phyloP scores from a whole-genome alignment of 495 filamentous ascomycete species.

The Trichoderma erinaceum region DNA sequence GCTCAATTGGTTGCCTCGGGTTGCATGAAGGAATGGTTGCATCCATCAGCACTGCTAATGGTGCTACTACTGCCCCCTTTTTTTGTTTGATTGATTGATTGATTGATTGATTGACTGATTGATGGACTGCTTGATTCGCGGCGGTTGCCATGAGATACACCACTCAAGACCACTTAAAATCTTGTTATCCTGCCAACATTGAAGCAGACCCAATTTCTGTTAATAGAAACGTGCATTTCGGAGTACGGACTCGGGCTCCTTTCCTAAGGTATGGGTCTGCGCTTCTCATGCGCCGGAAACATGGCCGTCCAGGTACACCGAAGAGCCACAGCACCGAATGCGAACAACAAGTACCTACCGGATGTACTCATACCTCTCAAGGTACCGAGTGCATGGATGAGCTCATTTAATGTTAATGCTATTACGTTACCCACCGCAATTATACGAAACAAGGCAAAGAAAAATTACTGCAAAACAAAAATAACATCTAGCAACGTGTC shows the following conservation, averaged over 20 bases:
- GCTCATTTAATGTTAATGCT: too few species aligned
- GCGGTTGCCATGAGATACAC: too few species aligned
- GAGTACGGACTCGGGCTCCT: not conserved
- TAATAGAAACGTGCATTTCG: too few species aligned
- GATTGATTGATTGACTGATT: too few species aligned
- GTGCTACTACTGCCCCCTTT: not conserved
- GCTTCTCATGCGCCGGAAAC: not conserved
- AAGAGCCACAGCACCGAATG: not conserved
- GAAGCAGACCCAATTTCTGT: too few species aligned
- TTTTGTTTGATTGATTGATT: not conserved
- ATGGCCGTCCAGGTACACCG: slow-evolving; percentile 3
- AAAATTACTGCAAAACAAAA: not conserved
- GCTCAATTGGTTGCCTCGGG: not conserved
- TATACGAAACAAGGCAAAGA: not conserved
- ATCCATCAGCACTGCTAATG: too few species aligned
- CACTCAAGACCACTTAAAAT: too few species aligned
- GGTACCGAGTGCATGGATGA: too few species aligned
- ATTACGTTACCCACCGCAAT: not conserved
- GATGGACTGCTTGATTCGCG: too few species aligned
- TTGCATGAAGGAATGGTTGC: not conserved
- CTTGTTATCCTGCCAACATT: too few species aligned
- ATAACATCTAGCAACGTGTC: not conserved
- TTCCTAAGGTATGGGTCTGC: not conserved
- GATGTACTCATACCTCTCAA: too few species aligned
- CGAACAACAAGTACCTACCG: too few species aligned